These are phyloP conservation scores for Quercus suber DNA, from an alignment of 306 rosid genomes.

Conservation along the genomic window DNA sequence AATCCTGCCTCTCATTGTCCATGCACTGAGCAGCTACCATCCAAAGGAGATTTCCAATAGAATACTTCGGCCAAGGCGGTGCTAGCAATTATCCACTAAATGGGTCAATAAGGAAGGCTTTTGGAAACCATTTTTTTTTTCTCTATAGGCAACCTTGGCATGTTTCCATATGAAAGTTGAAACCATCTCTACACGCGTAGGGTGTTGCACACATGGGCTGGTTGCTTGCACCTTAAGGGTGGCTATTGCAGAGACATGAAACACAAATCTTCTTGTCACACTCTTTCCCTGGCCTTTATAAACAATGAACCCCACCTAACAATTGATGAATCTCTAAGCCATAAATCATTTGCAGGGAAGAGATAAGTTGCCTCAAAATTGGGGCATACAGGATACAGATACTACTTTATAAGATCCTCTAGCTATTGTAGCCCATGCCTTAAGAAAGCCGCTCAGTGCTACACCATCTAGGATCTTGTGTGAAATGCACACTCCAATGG, in stretches of 20 bases:
- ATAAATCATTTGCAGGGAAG: conserved; percentile 15
- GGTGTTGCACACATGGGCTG: not conserved
- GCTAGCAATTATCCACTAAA: conserved; percentile 26
- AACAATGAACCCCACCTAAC: conserved; percentile 22
- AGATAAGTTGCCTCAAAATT: not conserved
- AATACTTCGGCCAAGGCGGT: not conserved
- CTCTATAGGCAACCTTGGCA: conserved; percentile 22
- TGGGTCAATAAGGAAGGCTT: conserved; percentile 26
- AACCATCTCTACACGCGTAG: conserved; percentile 35
- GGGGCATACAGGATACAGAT: not conserved
- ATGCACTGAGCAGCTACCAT: conserved; percentile 8
- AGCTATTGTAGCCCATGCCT: conserved; percentile 27
- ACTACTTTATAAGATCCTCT: not conserved
- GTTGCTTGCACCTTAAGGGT: conserved; percentile 6
- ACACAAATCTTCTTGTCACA: conserved; percentile 37
- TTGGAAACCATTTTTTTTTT: conserved; percentile 2
- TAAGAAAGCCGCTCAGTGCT: conserved; percentile 30
- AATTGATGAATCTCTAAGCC: conserved; percentile 27
- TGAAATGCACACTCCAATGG: conserved; percentile 30
- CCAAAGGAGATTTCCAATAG: conserved; percentile 31
- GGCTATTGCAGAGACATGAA: conserved; percentile 24
- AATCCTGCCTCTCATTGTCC: not conserved
- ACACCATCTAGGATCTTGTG: conserved; percentile 44
- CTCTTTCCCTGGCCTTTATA: conserved; percentile 20
- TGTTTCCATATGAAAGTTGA: conserved; percentile 40